Base-by-base conservation (phyloP, 108 stramenopile species). In the Thalassiosira profunda region DNA sequence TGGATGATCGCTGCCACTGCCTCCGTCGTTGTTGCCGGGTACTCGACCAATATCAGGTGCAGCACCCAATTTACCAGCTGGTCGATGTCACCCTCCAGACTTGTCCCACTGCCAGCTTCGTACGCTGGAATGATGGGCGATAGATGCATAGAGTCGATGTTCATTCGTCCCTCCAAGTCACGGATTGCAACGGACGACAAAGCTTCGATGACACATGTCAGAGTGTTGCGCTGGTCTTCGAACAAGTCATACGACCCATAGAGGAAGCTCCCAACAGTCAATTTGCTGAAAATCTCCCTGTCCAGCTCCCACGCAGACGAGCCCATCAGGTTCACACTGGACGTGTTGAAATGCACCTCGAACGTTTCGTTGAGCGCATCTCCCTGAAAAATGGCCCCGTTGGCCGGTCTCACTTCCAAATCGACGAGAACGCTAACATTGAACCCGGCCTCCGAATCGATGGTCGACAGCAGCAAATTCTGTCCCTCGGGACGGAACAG, bases 71-170 rank as follows among this genome's bases (percentile, higher is more conserved):
- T 85, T 17, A 91, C 54, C 10, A 86, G 58, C 23, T 66, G 36
- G 48, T 91, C 90, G 11, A 88, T 57, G 56, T 80, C 72, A 18
- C 57, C 77, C 49, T 86, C 88, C n/a, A 89, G 67, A 44, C 26
- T 49, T 5, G 21, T 29, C 21, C 23, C 48, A 23, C n/a, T 37
- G 17, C n/a, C 43, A 31, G 35, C 37, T 35, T 18, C 21, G 12
- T 40, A 15, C 8, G 42, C 57, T 20, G 72, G 42, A 47, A 25
- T 15, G 15, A 57, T 10, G 1, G 78, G 66, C 12, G 66, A 14
- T 5, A 79, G 43, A 0, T 51, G 48, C 57, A 79, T 53, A 26
- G 37, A 45, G 36, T 69, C 53, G 9, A 79, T 23, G 33, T 68
- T 74, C 44, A 79, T 35, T 41, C 72, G 47, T 1, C 29, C 78